Percentiles rank a stretch among this genome's conserved stretches.
Evolutionary conservation across 805 yeast genomes (phyloP).

Genomic region (Candida railenensis): DNA sequence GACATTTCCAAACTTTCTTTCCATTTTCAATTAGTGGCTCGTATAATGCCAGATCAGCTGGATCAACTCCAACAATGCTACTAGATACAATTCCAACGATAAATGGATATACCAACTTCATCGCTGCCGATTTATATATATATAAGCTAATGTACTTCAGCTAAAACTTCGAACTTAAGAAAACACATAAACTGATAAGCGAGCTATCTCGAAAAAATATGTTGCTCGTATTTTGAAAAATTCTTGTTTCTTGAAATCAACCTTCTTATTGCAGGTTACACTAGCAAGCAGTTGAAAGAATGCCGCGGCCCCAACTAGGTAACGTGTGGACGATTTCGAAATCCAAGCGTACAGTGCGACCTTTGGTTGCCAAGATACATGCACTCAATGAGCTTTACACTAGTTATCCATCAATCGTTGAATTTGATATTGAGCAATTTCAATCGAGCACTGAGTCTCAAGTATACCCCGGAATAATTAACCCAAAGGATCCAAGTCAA

Average conservation of each 20-base stretch:
- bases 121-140: not conserved
- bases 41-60: slow-evolving; percentile 44
- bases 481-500: slow-evolving; percentile 18
- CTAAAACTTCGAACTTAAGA: no score
- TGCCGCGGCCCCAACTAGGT: not conserved
- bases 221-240: not conserved
- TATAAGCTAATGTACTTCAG: no score
- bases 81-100: not conserved
- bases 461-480: not conserved
- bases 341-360: slow-evolving; percentile 36
- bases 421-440: slow-evolving; percentile 6
- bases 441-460: not conserved
- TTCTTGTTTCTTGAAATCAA: not conserved
- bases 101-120: not conserved
- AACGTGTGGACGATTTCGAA: slow-evolving; percentile 15
- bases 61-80: slow-evolving; percentile 35
- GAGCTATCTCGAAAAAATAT: no score
- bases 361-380: slow-evolving; percentile 36
- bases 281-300: no score
- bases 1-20: slow-evolving; percentile 57
- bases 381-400: slow-evolving; percentile 25
- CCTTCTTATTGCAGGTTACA: no score
- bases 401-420: slow-evolving; percentile 25
- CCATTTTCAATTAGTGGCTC: slow-evolving; percentile 46
- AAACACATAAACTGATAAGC: no score